Evolutionary conservation across 140 eudicot genomes (phyloP).

Genomic region (Senecio squalidus): DNA sequence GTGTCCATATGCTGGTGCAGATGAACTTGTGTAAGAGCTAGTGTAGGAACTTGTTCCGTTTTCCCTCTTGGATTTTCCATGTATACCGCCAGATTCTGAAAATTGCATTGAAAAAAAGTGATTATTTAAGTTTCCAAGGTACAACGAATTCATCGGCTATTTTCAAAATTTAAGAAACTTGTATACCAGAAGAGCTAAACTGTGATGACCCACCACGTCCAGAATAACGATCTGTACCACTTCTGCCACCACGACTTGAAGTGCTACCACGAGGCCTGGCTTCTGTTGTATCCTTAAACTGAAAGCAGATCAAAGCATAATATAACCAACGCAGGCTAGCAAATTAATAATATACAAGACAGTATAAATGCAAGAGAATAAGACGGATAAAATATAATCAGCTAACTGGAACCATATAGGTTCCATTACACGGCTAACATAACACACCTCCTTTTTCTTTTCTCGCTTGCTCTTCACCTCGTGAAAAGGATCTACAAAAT

Average conservation of each 20-base stretch:
- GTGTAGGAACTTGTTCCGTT: conserved; percentile 48
- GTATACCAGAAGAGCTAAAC: conserved; percentile 63
- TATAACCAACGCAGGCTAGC: not conserved
- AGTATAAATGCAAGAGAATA: not conserved
- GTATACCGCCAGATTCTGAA: conserved; percentile 55
- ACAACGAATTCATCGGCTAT: not conserved
- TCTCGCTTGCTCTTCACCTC: not conserved
- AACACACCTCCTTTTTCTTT: not conserved
- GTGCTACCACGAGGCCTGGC: conserved; percentile 70
- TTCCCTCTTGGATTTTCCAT: conserved; percentile 71
- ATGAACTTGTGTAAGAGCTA: conserved; percentile 36
- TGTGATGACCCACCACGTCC: conserved; percentile 61
- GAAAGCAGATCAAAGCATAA: conserved; percentile 14
- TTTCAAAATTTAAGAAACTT: not conserved
- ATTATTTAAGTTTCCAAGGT: not conserved
- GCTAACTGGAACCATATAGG: not conserved
- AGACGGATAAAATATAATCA: not conserved
- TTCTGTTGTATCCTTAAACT: conserved; percentile 82
- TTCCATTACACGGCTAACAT: not conserved
- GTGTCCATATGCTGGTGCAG: conserved; percentile 37
- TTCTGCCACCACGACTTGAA: conserved; percentile 68
- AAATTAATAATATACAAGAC: conserved; percentile 3
- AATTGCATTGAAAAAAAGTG: not conserved
- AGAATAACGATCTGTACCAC: conserved; percentile 57
- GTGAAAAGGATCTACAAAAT: not conserved